Conservation (phyloP, 352 stramenopile genomes). For the Globisporangium cylindrosporum region DNA sequence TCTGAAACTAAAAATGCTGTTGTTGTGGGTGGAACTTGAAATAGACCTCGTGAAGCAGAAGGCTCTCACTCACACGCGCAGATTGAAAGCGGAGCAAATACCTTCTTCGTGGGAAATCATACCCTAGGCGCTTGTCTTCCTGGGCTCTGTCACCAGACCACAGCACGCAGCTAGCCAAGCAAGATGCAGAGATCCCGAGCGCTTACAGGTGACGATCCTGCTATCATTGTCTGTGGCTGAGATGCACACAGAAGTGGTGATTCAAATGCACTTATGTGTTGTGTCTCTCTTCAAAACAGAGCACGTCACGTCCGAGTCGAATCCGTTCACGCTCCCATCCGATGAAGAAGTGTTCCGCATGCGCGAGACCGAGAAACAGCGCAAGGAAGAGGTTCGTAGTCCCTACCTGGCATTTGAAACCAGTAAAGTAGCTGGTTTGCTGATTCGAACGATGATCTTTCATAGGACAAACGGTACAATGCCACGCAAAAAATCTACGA, state of each 20-base stretch:
- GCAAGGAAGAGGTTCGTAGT: constrained; percentile 62
- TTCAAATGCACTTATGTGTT: background rate
- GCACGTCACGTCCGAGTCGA: constrained; percentile 47
- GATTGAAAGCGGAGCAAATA: background rate
- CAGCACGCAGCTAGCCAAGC: background rate
- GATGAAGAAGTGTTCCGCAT: constrained; percentile 95
- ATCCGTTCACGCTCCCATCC: constrained; percentile 91
- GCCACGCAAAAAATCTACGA: constrained; percentile 87
- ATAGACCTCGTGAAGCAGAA: background rate
- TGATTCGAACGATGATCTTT: background rate
- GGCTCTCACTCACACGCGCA: background rate
- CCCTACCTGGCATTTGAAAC: background rate
- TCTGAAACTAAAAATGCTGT: background rate
- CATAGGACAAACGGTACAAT: constrained; percentile 55
- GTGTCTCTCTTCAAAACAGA: constrained; percentile 20
- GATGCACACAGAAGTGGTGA: background rate
- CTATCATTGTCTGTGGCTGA: background rate
- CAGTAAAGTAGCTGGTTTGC: background rate
- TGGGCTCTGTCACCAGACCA: too few species aligned
- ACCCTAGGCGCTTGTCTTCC: background rate
- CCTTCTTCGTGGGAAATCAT: background rate
- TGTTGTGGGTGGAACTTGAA: background rate
- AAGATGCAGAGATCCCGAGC: constrained; percentile 19
- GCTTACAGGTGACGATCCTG: constrained; percentile 14
- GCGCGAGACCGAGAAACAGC: constrained; percentile 88